phyloP scores from a whole-genome alignment of 106 monocot genomes.

The Dendrobium chrysotoxum region DNA sequence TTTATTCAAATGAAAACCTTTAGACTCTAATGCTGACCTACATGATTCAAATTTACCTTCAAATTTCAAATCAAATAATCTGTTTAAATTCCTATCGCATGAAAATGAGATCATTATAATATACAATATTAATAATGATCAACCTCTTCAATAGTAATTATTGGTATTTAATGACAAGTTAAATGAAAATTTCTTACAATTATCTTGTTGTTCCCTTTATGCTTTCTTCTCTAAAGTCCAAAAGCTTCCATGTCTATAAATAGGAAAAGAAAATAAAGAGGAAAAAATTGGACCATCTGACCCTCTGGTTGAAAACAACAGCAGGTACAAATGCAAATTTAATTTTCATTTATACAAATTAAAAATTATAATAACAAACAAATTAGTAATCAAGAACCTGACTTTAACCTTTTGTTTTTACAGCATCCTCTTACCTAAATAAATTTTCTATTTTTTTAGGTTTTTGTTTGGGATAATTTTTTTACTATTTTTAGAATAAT shows the following conservation, averaged over 20 bases:
- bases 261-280: not conserved
- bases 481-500: too few relatives aligned
- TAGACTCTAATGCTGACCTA: too few relatives aligned
- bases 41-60: too few relatives aligned
- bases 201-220: not conserved
- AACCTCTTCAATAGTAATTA: too few relatives aligned
- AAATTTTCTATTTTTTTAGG: too few relatives aligned
- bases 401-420: not conserved
- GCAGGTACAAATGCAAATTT: not conserved
- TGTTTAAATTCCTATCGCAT: too few relatives aligned
- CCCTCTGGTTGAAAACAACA: not conserved
- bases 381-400: not conserved
- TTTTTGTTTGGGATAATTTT: too few relatives aligned
- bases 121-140: too few relatives aligned
- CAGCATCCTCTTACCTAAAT: too few relatives aligned
- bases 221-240: not conserved
- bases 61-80: too few relatives aligned
- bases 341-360: not conserved
- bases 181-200: not conserved
- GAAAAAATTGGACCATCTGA: not conserved
- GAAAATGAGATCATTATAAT: too few relatives aligned
- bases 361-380: not conserved
- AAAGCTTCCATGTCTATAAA: not conserved
- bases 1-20: too few relatives aligned
- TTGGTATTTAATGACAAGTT: not conserved